Conservation (phyloP, 176 grass and related monocot species). For the Melocanna baccifera region DNA sequence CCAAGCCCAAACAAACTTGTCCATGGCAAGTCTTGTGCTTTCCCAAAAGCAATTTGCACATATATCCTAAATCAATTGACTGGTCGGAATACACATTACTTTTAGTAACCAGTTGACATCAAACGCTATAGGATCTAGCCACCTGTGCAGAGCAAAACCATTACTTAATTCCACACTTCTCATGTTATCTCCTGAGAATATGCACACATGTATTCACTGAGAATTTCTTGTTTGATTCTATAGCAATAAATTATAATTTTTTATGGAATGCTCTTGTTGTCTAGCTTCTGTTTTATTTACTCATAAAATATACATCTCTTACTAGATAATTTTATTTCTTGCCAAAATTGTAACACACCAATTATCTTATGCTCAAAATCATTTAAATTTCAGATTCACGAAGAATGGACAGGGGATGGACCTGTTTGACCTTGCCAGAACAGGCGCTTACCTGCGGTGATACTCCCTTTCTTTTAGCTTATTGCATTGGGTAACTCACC, state of each 20-base stretch:
- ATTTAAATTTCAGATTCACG: slow-evolving; percentile 8
- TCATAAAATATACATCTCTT: neutral
- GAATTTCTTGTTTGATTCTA: neutral
- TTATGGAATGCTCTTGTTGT: slow-evolving; percentile 18
- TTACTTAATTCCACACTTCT: neutral
- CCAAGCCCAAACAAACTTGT: no score
- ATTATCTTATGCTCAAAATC: neutral
- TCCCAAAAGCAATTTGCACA: neutral
- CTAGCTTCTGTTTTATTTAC: neutral
- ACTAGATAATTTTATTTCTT: neutral
- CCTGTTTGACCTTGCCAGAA: neutral
- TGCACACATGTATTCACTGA: neutral
- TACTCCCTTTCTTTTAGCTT: neutral
- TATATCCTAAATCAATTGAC: neutral
- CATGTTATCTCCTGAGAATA: neutral
- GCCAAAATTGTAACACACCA: neutral
- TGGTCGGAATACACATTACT: neutral
- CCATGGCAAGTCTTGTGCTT: neutral
- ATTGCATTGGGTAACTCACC: neutral
- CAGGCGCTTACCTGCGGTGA: neutral
- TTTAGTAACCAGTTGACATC: neutral
- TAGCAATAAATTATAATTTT: neutral
- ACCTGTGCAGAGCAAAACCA: neutral
- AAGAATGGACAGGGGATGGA: neutral
- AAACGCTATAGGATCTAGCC: neutral